Base-by-base conservation (phyloP, 208 protist species). In the Acanthamoeba lenticulata region DNA sequence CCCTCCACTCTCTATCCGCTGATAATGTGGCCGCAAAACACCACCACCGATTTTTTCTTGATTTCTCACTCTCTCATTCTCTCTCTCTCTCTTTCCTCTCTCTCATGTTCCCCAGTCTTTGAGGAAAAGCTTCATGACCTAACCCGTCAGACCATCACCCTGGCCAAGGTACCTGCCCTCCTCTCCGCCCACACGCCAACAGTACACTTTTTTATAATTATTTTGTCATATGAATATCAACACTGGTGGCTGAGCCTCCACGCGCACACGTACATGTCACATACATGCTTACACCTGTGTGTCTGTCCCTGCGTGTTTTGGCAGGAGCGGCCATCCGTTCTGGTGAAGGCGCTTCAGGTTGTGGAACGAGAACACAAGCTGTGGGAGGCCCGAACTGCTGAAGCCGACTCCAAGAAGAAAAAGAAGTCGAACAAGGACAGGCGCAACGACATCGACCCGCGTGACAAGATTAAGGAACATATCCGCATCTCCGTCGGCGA, bases 301-400 rank as follows among this genome's bases (percentile, higher is more conserved):
- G n/a, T n/a, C n/a, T n/a, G n/a, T n/a, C 47, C 47, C 47, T 52
- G 47, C 9, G 47, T 52, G 5, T 52, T 5, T 52, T 52, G 15
- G 52, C n/a, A 86, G 77, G 77, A 86, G 42, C 77, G 77, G 13
- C 77, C 77, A 47, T 45, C 38, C 2, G 45, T 45, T 44, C 24
- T 86, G 77, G 77, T 86, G 27, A 45, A 86, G 45, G 77, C 77
- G 1, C 42, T 86, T 13, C 77, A 86, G 32, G 77, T 86, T 5
- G 45, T 86, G 32, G 77, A 86, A n/a, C 77, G 45, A 11, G 77
- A 86, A n/a, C 77, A 86, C 38, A 86, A 86, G 45, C 38, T 86
- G 19, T 86, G 45, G 38, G 77, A 86, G 27, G 42, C 38, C 27
- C 77, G 45, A 9, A 11, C 38, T 21, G 38, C 24, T 86, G 47